Evolutionary conservation across 2,329 filamentous ascomycete species (phyloP).

Genomic region (Decorospora gaudefroyi): DNA sequence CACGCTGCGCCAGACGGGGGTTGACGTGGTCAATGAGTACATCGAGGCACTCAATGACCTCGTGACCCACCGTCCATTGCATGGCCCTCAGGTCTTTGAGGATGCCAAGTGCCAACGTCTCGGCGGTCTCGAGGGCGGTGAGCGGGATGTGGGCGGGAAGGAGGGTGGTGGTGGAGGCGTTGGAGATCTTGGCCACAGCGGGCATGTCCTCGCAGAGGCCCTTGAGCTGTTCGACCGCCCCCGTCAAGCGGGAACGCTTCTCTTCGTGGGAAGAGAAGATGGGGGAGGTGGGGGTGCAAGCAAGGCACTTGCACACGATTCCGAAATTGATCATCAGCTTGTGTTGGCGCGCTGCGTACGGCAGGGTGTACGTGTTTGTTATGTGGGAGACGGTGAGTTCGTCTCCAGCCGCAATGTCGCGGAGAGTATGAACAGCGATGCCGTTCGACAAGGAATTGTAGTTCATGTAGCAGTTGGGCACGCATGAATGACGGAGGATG

Average conservation of each 20-base stretch:
- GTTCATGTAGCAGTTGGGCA: constrained; percentile 22
- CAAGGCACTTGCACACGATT: constrained; percentile 16
- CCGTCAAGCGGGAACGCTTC: no score
- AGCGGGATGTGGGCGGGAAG: constrained; percentile 1
- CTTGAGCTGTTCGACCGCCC: no score
- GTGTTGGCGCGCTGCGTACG: constrained; percentile 2
- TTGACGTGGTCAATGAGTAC: constrained; percentile 16
- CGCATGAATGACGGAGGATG: constrained; percentile 39
- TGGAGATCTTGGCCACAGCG: background rate
- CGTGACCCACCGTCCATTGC: constrained; percentile 5
- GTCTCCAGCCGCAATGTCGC: constrained; percentile 8
- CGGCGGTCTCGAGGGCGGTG: background rate
- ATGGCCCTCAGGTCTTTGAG: constrained; percentile 8
- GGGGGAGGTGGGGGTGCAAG: constrained; percentile 3
- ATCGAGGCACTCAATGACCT: constrained; percentile 18
- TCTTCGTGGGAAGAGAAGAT: background rate
- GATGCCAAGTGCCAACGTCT: constrained; percentile 1
- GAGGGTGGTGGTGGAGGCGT: background rate
- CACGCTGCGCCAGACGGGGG: background rate
- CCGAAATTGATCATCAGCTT: constrained; percentile 3
- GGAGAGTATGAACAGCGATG: constrained; percentile 19
- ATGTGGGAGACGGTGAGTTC: constrained; percentile 16
- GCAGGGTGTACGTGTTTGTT: constrained; percentile 13
- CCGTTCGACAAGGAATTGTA: constrained; percentile 7
- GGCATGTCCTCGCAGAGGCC: constrained; percentile 12